Conservation (phyloP, 371 early-diverging fungal genomes). For the Mortierella sp. region DNA sequence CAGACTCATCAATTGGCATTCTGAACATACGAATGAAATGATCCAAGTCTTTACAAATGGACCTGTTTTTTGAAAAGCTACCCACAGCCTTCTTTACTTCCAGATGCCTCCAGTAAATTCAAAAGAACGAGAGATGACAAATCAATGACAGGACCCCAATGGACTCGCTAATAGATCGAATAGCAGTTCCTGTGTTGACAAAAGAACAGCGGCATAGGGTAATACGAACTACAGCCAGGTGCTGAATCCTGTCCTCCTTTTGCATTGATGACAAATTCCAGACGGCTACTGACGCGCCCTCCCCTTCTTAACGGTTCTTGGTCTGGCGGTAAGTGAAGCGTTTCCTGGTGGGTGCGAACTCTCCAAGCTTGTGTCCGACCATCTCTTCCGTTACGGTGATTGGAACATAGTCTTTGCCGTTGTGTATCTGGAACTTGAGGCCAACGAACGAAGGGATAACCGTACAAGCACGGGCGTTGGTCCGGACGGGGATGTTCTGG, state of each 20-base stretch:
- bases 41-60: no score
- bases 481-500: conserved; percentile 68
- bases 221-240: not conserved
- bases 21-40: no score
- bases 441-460: conserved; percentile 95
- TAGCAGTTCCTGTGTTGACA: no score
- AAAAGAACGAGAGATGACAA: no score
- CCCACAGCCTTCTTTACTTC: no score
- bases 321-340: conserved; percentile 89
- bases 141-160: no score
- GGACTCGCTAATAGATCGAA: no score
- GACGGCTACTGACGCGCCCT: not conserved
- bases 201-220: no score
- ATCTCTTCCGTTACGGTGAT: conserved; percentile 92
- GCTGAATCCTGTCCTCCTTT: not conserved
- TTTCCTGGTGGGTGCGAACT: conserved; percentile 93
- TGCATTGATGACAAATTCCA: not conserved
- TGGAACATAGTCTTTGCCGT: conserved; percentile 91
- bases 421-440: conserved; percentile 92
- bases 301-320: conserved; percentile 74
- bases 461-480: conserved; percentile 88
- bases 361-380: conserved; percentile 97
- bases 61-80: no score
- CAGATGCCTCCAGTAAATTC: no score
- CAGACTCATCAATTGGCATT: no score